These are phyloP conservation scores for Chlorella ohadii DNA, from an alignment of 139 green algal genomes.

Conservation along the genomic window DNA sequence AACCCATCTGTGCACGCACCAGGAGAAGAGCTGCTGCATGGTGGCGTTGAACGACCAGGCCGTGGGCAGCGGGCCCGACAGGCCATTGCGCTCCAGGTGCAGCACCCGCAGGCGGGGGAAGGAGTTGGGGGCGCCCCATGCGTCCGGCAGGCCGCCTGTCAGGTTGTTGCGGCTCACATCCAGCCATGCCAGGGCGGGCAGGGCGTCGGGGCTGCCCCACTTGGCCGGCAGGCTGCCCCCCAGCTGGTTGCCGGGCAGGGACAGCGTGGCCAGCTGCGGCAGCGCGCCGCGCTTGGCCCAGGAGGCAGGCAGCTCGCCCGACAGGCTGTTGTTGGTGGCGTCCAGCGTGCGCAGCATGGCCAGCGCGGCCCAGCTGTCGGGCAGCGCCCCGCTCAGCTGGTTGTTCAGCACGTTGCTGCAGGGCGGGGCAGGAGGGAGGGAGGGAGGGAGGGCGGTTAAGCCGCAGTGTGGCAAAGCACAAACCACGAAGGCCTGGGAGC, in stretches of 20 bases:
- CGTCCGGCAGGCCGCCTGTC: conserved; percentile 1
- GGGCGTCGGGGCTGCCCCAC: conserved; percentile 1
- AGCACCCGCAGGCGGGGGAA: conserved; percentile 5
- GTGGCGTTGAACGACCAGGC: conserved; percentile 21
- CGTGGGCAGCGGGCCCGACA: conserved; percentile 9
- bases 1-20: neutral
- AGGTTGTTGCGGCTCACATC: conserved; percentile 1
- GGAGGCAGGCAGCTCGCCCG: neutral
- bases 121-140: conserved; percentile 8
- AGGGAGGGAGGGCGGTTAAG: too few species aligned
- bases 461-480: too few species aligned
- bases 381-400: neutral
- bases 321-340: neutral
- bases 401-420: neutral
- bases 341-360: neutral
- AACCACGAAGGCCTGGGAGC: too few species aligned
- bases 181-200: conserved; percentile 21
- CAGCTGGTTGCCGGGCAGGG: neutral
- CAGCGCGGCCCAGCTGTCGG: neutral
- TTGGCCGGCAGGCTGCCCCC: neutral
- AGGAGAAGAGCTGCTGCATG: conserved; percentile 16
- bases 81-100: conserved; percentile 12
- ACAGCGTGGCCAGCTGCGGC: neutral
- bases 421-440: neutral
- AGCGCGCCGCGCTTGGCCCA: neutral